Percentiles rank a stretch among this genome's conserved stretches.
Evolutionary conservation across 345 rosid species (phyloP).

Genomic region (Xanthoceras sorbifolium): DNA sequence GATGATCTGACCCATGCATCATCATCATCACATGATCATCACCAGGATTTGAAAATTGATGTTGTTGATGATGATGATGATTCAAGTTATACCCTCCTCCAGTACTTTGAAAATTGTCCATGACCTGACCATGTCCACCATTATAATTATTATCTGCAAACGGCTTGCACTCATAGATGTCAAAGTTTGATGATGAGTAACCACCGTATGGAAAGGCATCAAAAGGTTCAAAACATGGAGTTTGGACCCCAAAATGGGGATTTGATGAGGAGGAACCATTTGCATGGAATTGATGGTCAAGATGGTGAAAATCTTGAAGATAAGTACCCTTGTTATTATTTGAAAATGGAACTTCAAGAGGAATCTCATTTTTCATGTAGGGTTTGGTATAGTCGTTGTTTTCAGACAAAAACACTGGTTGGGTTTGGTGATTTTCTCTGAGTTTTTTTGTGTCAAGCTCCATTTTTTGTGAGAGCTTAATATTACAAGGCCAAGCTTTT

Average conservation of each 20-base stretch:
- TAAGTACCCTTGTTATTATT: slow-evolving; percentile 14
- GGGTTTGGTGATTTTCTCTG: slow-evolving; percentile 23
- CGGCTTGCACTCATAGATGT: slow-evolving; percentile 61
- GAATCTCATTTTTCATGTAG: slow-evolving; percentile 39
- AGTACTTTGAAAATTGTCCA: slow-evolving; percentile 51
- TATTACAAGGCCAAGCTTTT: not conserved
- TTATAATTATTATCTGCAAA: slow-evolving; percentile 21
- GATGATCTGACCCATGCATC: slow-evolving; percentile 33
- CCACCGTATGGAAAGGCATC: slow-evolving; percentile 45
- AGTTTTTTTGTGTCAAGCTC: slow-evolving; percentile 25
- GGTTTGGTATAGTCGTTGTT: slow-evolving; percentile 24
- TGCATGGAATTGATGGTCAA: slow-evolving; percentile 47
- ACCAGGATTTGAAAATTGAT: slow-evolving; percentile 21
- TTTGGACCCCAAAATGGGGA: slow-evolving; percentile 41
- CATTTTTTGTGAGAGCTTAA: slow-evolving; percentile 12
- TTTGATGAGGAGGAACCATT: slow-evolving; percentile 47
- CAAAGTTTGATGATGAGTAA: slow-evolving; percentile 38
- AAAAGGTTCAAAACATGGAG: slow-evolving; percentile 42
- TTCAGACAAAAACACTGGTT: slow-evolving; percentile 28
- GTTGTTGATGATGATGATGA: not conserved
- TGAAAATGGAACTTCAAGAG: slow-evolving; percentile 37
- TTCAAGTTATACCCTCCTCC: slow-evolving; percentile 32
- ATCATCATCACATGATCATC: slow-evolving; percentile 33
- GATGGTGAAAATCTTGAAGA: slow-evolving; percentile 61
- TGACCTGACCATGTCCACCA: slow-evolving; percentile 41